Conservation (phyloP, 1,284 basidiomycete genomes). For the Cutaneotrichosporon dermatis region DNA sequence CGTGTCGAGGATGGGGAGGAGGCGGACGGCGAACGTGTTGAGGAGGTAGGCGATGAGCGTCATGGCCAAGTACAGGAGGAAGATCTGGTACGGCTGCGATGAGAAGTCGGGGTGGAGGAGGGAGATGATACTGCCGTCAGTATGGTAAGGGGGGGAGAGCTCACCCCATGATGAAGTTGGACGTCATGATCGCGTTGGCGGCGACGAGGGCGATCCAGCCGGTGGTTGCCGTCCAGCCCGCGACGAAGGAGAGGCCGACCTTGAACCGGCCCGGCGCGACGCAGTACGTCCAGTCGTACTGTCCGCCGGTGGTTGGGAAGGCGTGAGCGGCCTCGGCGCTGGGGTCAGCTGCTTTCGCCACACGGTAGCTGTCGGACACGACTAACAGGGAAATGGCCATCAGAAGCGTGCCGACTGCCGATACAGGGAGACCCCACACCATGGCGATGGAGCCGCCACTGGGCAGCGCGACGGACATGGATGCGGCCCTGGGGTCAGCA, state of each 20-base stretch:
- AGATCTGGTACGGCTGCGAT: constrained; percentile 20
- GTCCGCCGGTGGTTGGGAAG: constrained; percentile 33
- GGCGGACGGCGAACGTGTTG: constrained; percentile 35
- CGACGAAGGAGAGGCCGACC: constrained; percentile 27
- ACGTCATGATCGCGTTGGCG: constrained; percentile 8
- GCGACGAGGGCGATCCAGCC: constrained; percentile 31
- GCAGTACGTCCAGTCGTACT: constrained; percentile 40
- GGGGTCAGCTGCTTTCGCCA: not conserved
- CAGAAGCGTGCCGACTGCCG: constrained; percentile 28
- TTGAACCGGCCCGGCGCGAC: constrained; percentile 27
- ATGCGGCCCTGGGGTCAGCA: constrained; percentile 8
- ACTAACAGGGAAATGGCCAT: constrained; percentile 29
- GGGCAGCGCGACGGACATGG: constrained; percentile 24
- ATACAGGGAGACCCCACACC: constrained; percentile 41
- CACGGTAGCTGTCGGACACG: not conserved
- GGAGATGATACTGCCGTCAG: constrained; percentile 31
- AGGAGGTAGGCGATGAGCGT: constrained; percentile 23
- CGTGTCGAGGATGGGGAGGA: constrained; percentile 36
- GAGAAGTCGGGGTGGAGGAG: constrained; percentile 38
- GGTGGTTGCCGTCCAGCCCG: constrained; percentile 14
- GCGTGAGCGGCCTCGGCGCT: constrained; percentile 18
- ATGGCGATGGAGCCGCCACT: constrained; percentile 40
- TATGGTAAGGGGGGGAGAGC: not conserved
- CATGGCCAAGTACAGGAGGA: constrained; percentile 28
- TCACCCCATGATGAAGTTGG: constrained; percentile 31